Evolutionary conservation across 148 eudicot species (phyloP).

Genomic region (Cornus kousa): DNA sequence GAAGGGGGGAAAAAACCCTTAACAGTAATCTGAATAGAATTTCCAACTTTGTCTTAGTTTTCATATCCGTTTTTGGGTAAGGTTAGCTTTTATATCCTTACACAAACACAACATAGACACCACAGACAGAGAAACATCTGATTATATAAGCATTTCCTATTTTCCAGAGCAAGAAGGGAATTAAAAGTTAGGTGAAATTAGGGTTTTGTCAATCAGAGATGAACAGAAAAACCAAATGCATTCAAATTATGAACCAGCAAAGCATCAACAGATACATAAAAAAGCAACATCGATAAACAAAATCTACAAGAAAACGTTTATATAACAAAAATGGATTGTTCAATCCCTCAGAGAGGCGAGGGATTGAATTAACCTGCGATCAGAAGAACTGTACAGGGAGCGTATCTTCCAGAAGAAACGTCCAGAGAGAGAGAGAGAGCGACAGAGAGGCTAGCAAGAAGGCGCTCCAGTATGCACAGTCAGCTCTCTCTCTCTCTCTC

Average conservation of each 20-base stretch:
- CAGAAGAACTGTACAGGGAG: not conserved
- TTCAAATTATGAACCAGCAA: not conserved
- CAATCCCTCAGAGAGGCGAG: not conserved
- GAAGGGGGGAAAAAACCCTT: too few species aligned
- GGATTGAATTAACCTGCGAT: not conserved
- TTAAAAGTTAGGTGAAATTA: not conserved
- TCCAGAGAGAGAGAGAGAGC: not conserved
- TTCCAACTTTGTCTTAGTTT: not conserved
- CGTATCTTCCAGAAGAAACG: not conserved
- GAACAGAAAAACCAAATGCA: not conserved
- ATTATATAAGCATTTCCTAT: not conserved
- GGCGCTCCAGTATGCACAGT: not conserved
- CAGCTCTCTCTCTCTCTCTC: not conserved
- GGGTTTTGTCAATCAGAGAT: slow-evolving; percentile 1
- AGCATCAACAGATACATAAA: not conserved
- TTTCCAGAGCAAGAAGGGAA: not conserved
- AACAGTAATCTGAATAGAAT: not conserved
- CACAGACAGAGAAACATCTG: not conserved
- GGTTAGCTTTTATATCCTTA: not conserved
- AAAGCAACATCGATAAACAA: not conserved
- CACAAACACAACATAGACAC: not conserved
- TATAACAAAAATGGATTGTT: not conserved
- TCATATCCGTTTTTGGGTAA: not conserved
- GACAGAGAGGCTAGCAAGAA: not conserved
- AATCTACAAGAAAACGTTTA: not conserved